These are phyloP conservation scores for Fusarium stilboides DNA, from an alignment of 2,329 filamentous ascomycete species.

Conservation along the genomic window DNA sequence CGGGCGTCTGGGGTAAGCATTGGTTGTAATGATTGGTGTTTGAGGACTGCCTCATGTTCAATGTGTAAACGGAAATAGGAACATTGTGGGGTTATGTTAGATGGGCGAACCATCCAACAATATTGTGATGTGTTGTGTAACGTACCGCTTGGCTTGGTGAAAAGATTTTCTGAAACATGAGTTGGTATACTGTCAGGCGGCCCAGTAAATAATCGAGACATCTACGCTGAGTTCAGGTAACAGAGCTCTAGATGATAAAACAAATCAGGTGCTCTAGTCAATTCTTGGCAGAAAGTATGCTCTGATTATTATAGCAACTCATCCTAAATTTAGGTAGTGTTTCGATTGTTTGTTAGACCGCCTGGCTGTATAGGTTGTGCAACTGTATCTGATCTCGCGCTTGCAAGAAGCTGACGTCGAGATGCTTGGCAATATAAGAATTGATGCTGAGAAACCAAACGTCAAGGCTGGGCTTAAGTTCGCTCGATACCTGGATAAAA, in stretches of 20 bases:
- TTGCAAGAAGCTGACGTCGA: constrained; percentile 8
- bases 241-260: too few relatives aligned
- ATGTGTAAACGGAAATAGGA: constrained; percentile 29
- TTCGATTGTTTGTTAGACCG: too few relatives aligned
- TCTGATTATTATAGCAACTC: too few relatives aligned
- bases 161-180: not conserved
- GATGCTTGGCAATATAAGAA: constrained; percentile 7
- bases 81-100: constrained; percentile 18
- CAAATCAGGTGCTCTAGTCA: too few relatives aligned
- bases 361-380: constrained; percentile 1
- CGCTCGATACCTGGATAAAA: too few relatives aligned
- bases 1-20: constrained; percentile 43
- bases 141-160: constrained; percentile 6
- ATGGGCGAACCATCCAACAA: constrained; percentile 32
- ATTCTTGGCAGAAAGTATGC: too few relatives aligned
- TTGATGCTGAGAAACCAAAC: not conserved
- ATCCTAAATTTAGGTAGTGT: too few relatives aligned
- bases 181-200: constrained; percentile 2
- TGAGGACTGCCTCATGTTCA: constrained; percentile 24
- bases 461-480: not conserved
- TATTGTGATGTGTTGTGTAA: constrained; percentile 24
- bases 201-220: too few relatives aligned
- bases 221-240: too few relatives aligned
- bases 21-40: constrained; percentile 35
- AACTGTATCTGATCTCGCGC: constrained; percentile 19